These are phyloP conservation scores for Colletotrichum somersetense DNA, from an alignment of 2,329 filamentous ascomycete species.

Conservation along the genomic window DNA sequence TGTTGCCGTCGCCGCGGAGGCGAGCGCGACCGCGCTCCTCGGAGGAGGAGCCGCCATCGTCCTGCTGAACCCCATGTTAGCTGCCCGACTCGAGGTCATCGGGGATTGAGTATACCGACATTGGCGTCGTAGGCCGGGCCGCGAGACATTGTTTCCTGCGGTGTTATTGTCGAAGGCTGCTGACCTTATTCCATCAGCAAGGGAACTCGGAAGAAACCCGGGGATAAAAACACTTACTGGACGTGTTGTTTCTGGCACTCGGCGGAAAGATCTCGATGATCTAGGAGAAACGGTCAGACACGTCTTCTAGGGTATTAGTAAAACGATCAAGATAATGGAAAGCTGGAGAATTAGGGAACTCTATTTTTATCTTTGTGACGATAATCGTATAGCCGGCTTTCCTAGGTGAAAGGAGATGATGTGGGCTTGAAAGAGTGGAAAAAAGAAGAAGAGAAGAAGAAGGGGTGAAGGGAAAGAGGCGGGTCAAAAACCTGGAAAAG, in stretches of 20 bases:
- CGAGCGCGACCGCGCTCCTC: constrained; percentile 17
- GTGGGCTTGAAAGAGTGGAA: neutral
- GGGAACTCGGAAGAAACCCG: too few species aligned
- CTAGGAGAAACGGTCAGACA: neutral
- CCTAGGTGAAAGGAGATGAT: neutral
- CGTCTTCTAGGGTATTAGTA: accelerated
- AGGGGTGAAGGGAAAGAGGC: neutral
- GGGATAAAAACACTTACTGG: neutral
- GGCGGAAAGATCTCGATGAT: neutral
- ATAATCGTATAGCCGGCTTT: neutral
- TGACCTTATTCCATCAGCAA: neutral
- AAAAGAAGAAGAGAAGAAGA: neutral
- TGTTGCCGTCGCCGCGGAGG: neutral
- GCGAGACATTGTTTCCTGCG: neutral
- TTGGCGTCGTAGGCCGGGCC: constrained; percentile 6
- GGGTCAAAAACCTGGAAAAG: too few species aligned
- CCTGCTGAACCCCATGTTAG: constrained; percentile 12
- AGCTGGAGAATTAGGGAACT: neutral
- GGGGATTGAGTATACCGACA: neutral
- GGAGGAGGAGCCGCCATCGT: neutral
- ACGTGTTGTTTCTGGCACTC: neutral
- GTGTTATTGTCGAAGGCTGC: too few species aligned
- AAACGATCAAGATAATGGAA: neutral
- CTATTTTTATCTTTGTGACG: neutral
- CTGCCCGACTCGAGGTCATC: neutral